Conservation (phyloP, 2,329 filamentous ascomycete genomes). For the Sordariomycetes sp. region DNA sequence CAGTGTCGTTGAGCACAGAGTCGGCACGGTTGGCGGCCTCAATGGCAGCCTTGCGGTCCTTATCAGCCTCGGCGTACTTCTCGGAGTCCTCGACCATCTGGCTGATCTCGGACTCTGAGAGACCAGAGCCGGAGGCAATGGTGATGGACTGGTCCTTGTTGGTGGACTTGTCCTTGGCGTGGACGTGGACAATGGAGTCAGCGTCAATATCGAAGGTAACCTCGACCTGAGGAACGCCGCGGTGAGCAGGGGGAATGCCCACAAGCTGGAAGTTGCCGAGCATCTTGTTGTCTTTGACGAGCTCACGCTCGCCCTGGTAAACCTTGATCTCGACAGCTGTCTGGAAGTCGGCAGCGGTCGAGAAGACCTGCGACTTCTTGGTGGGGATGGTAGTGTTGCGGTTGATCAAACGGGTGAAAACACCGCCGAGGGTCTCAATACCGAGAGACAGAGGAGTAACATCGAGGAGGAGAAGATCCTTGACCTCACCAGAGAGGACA, state of each 20-base stretch:
- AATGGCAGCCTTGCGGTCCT: slow-evolving; percentile 92
- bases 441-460: slow-evolving; percentile 93
- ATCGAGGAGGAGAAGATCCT: slow-evolving; percentile 88
- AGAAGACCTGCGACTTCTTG: slow-evolving; percentile 99
- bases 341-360: slow-evolving; percentile 95
- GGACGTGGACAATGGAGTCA: slow-evolving; percentile 94
- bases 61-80: slow-evolving; percentile 89
- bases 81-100: slow-evolving; percentile 97
- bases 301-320: slow-evolving; percentile 98
- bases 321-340: slow-evolving; percentile 99
- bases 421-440: slow-evolving; percentile 97
- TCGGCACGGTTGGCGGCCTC: slow-evolving; percentile 97
- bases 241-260: slow-evolving; percentile 90
- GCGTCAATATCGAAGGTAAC: slow-evolving; percentile 99
- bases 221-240: slow-evolving; percentile 92
- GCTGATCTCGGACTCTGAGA: slow-evolving; percentile 90
- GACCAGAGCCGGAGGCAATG: slow-evolving; percentile 94
- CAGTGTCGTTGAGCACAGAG: slow-evolving; percentile 91
- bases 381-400: slow-evolving; percentile 98
- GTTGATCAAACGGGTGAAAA: slow-evolving; percentile 97
- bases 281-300: slow-evolving; percentile 96
- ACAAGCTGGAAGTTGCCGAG: slow-evolving; percentile 99
- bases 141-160: slow-evolving; percentile 99
- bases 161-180: slow-evolving; percentile 98
- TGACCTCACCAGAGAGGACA: slow-evolving; percentile 92